Percentiles rank a stretch among this genome's conserved stretches.
Evolutionary conservation across 2,329 filamentous ascomycete genomes (phyloP).

Genomic region (Aspergillus hiratsukae): DNA sequence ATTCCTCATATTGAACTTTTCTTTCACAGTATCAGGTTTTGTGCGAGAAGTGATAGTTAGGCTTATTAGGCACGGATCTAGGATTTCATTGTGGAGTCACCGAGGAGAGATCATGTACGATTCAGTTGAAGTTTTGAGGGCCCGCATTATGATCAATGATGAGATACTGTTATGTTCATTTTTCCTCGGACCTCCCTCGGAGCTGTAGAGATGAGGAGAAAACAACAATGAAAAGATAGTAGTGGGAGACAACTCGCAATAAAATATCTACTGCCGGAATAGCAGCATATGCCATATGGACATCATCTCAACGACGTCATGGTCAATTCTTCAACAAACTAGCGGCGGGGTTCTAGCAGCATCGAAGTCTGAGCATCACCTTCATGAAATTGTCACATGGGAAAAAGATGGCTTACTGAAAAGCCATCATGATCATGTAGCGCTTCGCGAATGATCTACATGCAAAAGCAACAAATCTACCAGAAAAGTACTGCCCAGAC

Average conservation of each 20-base stretch:
- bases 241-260: too few species aligned
- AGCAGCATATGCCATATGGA: constrained; percentile 3
- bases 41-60: background rate
- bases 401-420: background rate
- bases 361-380: background rate
- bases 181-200: background rate
- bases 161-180: background rate
- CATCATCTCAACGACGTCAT: background rate
- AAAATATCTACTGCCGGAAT: constrained; percentile 1
- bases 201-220: background rate
- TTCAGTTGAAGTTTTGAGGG: background rate
- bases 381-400: background rate
- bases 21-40: background rate
- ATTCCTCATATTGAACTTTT: background rate
- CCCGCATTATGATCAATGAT: background rate
- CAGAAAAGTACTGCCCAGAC: background rate
- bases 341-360: background rate
- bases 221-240: background rate
- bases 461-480: background rate
- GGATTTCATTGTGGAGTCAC: background rate
- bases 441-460: background rate
- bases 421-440: background rate
- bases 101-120: background rate
- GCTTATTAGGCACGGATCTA: background rate
- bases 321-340: background rate